Evolutionary conservation across 805 yeast genomes (phyloP).

Genomic region (Candida parachauliodes): DNA sequence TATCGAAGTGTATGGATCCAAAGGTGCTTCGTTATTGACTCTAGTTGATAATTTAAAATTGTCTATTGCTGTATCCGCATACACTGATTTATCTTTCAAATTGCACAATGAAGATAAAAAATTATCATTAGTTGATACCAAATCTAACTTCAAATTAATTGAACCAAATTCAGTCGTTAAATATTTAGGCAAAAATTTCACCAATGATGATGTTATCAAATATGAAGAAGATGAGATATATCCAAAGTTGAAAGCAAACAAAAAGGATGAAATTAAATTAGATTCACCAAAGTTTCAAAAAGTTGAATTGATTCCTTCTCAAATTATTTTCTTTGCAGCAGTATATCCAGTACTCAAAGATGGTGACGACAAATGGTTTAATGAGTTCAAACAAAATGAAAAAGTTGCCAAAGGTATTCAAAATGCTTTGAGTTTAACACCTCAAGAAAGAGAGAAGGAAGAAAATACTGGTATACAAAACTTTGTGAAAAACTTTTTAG

Average conservation of each 20-base stretch:
- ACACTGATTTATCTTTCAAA: conserved; percentile 21
- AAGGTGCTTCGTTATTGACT: conserved; percentile 21
- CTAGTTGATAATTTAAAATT: conserved; percentile 42
- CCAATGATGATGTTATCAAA: conserved; percentile 26
- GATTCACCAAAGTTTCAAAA: conserved; percentile 6
- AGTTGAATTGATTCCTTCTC: conserved; percentile 43
- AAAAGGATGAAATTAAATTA: conserved; percentile 14
- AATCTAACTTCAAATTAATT: conserved; percentile 43
- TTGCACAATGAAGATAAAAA: conserved; percentile 22
- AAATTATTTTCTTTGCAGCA: conserved; percentile 57
- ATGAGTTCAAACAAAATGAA: conserved; percentile 33
- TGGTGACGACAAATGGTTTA: conserved; percentile 35
- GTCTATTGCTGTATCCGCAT: conserved; percentile 38
- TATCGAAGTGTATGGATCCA: conserved; percentile 28
- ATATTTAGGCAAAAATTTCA: conserved; percentile 52
- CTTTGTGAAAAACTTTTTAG: conserved; percentile 28
- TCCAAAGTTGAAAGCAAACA: conserved; percentile 33
- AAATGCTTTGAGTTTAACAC: conserved; percentile 44
- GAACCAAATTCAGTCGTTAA: conserved; percentile 72
- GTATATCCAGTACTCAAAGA: conserved; percentile 44
- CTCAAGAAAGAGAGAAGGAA: conserved; percentile 37
- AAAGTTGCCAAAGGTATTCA: conserved; percentile 45
- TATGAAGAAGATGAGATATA: conserved; percentile 46
- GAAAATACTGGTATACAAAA: conserved; percentile 38
- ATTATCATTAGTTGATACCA: conserved; percentile 30